A percentile compares a stretch with the other conserved stretches of the same genome.
Evolutionary conservation across 2,329 filamentous ascomycete genomes (phyloP).

Genomic region (Podosphaera aphanis): DNA sequence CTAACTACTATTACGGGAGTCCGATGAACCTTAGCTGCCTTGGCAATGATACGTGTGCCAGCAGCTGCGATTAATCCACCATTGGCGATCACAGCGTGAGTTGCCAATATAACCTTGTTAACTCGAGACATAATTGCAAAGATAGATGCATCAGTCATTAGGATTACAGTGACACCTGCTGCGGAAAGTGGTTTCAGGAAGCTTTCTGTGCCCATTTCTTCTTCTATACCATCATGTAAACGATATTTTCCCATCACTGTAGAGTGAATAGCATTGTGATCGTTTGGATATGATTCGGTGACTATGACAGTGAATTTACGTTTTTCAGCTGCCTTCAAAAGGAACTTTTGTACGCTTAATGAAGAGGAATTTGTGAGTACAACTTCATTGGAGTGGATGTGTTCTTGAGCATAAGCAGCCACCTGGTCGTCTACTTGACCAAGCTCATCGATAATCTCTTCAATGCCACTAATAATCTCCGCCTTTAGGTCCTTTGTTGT

Average conservation of each 20-base stretch:
- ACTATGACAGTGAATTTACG: conserved; percentile 81
- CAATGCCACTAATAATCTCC: conserved; percentile 81
- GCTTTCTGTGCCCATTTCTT: conserved; percentile 20
- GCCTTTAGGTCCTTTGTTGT: conserved; percentile 50
- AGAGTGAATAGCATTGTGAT: conserved; percentile 38
- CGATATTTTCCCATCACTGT: conserved; percentile 31
- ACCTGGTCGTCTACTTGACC: conserved; percentile 86
- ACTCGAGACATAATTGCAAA: conserved; percentile 89
- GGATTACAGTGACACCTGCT: conserved; percentile 59
- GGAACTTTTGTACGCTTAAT: conserved; percentile 67
- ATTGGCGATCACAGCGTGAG: conserved; percentile 69
- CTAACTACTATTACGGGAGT: conserved; percentile 74
- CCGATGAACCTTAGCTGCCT: conserved; percentile 59
- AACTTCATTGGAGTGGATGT: conserved; percentile 82
- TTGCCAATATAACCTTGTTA: conserved; percentile 82
- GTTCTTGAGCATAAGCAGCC: conserved; percentile 63
- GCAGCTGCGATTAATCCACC: conserved; percentile 66
- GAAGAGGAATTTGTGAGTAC: conserved; percentile 78
- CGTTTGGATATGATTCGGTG: conserved; percentile 49
- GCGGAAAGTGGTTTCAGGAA: conserved; percentile 59
- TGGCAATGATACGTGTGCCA: conserved; percentile 64
- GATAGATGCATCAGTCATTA: conserved; percentile 62
- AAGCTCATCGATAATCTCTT: conserved; percentile 89
- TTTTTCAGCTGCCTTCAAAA: conserved; percentile 68
- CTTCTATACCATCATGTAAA: conserved; percentile 20